These are phyloP conservation scores for Globomyces pollinis-pini DNA, from an alignment of 192 early-diverging fungal genomes.

Conservation along the genomic window DNA sequence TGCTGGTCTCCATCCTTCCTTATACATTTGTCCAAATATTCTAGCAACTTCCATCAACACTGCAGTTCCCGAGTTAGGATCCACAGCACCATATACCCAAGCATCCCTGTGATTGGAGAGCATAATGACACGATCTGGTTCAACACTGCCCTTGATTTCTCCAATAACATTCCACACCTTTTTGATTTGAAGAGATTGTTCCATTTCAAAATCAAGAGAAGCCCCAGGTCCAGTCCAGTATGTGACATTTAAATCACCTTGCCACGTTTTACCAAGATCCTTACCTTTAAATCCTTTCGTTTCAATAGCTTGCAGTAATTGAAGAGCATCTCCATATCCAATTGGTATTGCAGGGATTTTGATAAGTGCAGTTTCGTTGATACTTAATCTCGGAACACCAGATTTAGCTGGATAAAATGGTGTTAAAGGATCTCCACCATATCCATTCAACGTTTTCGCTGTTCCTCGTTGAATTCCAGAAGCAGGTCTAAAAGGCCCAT, in stretches of 20 bases:
- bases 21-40: constrained; percentile 36
- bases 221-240: constrained; percentile 58
- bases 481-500: constrained; percentile 50
- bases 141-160: constrained; percentile 41
- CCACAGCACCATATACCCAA: constrained; percentile 54
- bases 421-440: constrained; percentile 54
- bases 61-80: constrained; percentile 52
- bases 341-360: constrained; percentile 54
- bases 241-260: constrained; percentile 38
- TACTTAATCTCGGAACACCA: constrained; percentile 39
- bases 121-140: constrained; percentile 40
- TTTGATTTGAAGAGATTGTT: constrained; percentile 31
- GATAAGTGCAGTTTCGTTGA: constrained; percentile 40
- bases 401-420: constrained; percentile 47
- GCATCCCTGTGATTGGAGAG: constrained; percentile 59
- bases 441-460: constrained; percentile 32
- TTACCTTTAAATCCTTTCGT: constrained; percentile 30
- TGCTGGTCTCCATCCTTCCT: constrained; percentile 53
- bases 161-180: constrained; percentile 56
- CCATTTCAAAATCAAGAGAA: too few relatives aligned
- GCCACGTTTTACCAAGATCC: constrained; percentile 31
- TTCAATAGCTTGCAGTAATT: constrained; percentile 41
- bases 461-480: constrained; percentile 49
- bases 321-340: constrained; percentile 49
- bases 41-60: constrained; percentile 47